Evolutionary conservation across 1,284 basidiomycete genomes (phyloP), one percentile per base, ranked within the genome.

Genomic region (Trichosporon faecale): DNA sequence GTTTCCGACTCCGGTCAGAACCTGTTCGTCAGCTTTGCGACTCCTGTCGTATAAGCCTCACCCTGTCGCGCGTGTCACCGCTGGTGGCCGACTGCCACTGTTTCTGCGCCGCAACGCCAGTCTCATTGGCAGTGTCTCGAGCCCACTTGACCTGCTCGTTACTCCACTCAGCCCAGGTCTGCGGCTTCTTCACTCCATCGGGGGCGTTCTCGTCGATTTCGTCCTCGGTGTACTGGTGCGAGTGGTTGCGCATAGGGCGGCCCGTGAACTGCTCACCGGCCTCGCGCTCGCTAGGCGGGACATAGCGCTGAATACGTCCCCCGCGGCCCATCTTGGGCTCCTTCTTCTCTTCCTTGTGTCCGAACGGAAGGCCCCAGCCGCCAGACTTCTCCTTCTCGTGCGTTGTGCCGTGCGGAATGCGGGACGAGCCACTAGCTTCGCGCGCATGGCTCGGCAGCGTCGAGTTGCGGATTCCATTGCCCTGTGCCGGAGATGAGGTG

Each of bases 211-310:
- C 64, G 23, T 60, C 66, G 35, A 18, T n/a, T 55, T 66, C 57
- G 16, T 60, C 33, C 31, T 66, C 66, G 35, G 31, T 21, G 21
- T 66, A 33, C 29, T 14, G 29, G 27, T 66, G 21, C 29, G 31
- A 16, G 11, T 31, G 12, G 44, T 66, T 63, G 23, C 31, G 57
- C 67, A 66, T 66, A 23, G 27, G 46, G 49, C 44, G 52, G 1
- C 52, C 52, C 16, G 55, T 66, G 64, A 65, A 65, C 3, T 55
- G 55, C 31, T 64, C 46, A 35, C 49, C 67, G 12, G 67, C 57
- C 61, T 35, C 25, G 57, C 72, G 72, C 65, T 73, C 66, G 18
- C 66, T 68, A 3, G 72, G 72, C 25, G 72, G 72, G 7, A 70
- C 67, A 60, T 73, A 73, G 3, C 70, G 70, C 57, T 29, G 27